Evolutionary conservation across 306 rosid genomes (phyloP), one percentile per base, ranked within the genome.

Genomic region (Dryas alaskensis): DNA sequence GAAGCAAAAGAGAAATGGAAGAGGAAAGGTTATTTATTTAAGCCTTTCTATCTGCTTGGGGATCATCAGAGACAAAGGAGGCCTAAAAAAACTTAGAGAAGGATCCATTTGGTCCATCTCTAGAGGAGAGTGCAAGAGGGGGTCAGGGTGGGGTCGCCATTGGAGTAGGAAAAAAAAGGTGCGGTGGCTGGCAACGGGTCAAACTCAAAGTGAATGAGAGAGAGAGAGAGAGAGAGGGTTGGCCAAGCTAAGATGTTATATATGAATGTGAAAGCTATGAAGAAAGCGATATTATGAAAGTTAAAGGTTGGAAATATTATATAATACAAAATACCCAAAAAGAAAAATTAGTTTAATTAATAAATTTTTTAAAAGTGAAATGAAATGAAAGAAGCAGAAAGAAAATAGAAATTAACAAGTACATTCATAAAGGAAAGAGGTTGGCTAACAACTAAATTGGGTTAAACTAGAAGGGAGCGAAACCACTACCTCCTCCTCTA

Each of bases 171-270:
- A 75, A 70, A 77, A 86, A 67, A 82, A 42, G 83, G 46, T 76
- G 84, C 82, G 86, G 84, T 86, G 89, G 93, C 95, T 81, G 94
- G 92, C 96, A 79, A 84, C 76, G 89, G 94, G 98, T 93, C 98
- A 91, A 88, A 88, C 91, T 91, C 94, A 93, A 81, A 84, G 89
- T 79, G 86, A 86, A 81, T 81, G 86, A 7, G 74, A 80, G 74
- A 71, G 74, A 27, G 72, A 81, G 81, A 53, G 70, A 83, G 63
- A 64, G 76, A 48, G 73, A 67, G 68, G 13, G 69, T 17, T 42
- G 85, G 77, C 81, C 69, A 64, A 70, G 48, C 81, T 69, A 64
- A 70, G 48, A 66, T 60, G 81, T 58, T 62, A 60, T 22, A 22
- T 0, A 22, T 59, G 88, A 84, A 22, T 73, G 80, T 81, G 87